A percentile compares a stretch with the other conserved stretches of the same genome.
Evolutionary conservation across 1,284 basidiomycete genomes (phyloP).

Genomic region (Ceratobasidium sp.): DNA sequence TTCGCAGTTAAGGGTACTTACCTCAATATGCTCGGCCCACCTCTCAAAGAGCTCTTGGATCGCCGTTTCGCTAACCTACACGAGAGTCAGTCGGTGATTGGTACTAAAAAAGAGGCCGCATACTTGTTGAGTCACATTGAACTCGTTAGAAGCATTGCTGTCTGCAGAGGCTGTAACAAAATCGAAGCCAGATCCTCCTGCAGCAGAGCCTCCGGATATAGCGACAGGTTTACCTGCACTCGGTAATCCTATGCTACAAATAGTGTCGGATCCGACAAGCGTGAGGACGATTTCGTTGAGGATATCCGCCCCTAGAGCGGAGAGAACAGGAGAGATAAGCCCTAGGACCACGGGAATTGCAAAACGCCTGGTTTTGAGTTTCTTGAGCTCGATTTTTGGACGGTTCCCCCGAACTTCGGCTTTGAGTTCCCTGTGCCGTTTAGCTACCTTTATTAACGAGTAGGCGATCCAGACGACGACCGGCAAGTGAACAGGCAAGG

Average conservation of each 20-base stretch:
- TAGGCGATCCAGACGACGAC: conserved; percentile 36
- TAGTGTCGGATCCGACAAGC: conserved; percentile 15
- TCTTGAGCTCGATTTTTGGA: not conserved
- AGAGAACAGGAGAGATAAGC: conserved; percentile 20
- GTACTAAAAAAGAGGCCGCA: not conserved
- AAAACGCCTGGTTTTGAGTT: conserved; percentile 13
- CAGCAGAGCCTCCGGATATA: not conserved
- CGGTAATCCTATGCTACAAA: conserved; percentile 6
- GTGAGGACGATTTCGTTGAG: conserved; percentile 26
- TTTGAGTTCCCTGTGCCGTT: conserved; percentile 11
- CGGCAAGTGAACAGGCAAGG: conserved; percentile 24
- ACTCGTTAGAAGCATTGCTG: not conserved
- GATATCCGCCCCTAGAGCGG: conserved; percentile 31
- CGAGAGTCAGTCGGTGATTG: not conserved
- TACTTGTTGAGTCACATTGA: conserved; percentile 12
- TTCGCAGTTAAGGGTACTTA: not conserved
- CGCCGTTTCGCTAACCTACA: not conserved
- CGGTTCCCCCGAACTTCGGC: not conserved
- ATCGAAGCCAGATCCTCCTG: not conserved
- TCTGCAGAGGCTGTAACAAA: conserved; percentile 17
- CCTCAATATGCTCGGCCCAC: conserved; percentile 16
- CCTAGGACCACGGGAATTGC: conserved; percentile 2
- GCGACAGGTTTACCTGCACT: not conserved
- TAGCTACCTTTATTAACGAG: conserved; percentile 3
- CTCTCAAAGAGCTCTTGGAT: conserved; percentile 22